Conservation (phyloP, 2,329 filamentous ascomycete species). For the Colletotrichum echinochloae region DNA sequence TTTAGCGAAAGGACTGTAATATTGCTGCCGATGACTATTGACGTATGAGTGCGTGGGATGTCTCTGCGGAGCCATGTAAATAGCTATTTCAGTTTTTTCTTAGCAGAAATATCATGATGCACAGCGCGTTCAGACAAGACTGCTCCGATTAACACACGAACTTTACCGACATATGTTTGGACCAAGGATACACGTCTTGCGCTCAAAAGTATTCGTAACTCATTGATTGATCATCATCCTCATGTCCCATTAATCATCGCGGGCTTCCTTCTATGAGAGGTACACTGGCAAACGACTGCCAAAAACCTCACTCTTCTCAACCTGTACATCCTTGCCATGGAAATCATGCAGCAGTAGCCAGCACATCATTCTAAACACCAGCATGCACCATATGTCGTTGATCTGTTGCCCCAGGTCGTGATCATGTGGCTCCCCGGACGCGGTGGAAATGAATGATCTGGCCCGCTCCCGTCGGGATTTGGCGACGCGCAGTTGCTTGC, state of each 20-base stretch:
- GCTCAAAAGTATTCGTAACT: background rate
- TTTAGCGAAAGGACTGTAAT: background rate
- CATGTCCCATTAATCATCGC: background rate
- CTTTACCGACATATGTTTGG: background rate
- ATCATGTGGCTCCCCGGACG: background rate
- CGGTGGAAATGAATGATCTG: slow-evolving; percentile 25
- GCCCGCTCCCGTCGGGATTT: slow-evolving; percentile 14
- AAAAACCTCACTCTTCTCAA: slow-evolving; percentile 50
- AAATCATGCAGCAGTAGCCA: slow-evolving; percentile 55
- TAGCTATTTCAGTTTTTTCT: background rate
- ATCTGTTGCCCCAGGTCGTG: slow-evolving; percentile 16
- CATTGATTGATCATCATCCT: background rate
- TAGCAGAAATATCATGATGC: background rate
- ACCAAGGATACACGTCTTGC: background rate
- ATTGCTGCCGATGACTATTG: too few relatives aligned
- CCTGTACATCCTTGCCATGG: slow-evolving; percentile 50
- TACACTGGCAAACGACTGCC: slow-evolving; percentile 52
- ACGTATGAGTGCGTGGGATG: too few relatives aligned
- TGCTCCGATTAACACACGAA: background rate
- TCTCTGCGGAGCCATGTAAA: background rate
- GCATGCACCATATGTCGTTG: slow-evolving; percentile 48
- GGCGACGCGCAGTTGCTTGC: slow-evolving; percentile 12
- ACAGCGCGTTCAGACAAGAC: background rate
- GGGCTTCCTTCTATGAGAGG: slow-evolving; percentile 42
- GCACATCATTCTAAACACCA: slow-evolving; percentile 54